phyloP scores from a whole-genome alignment of 2,329 filamentous ascomycete genomes.

The Salinomyces thailandicus region DNA sequence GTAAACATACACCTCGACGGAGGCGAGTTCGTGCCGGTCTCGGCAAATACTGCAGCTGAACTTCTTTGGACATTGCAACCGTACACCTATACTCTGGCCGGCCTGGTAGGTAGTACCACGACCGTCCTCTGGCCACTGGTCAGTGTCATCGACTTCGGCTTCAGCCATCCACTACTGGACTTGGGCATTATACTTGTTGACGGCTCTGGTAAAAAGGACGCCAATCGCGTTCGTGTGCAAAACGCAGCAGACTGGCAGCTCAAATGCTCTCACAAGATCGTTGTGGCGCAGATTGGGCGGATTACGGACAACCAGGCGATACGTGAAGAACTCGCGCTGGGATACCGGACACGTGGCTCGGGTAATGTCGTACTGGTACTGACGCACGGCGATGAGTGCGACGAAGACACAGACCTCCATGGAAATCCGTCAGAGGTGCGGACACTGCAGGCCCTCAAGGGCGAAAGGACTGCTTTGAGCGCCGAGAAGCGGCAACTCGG shows the following conservation, averaged over 20 bases:
- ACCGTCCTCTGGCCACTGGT: constrained; percentile 14
- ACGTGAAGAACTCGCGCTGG: constrained; percentile 4
- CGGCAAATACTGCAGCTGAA: constrained; percentile 7
- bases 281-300: constrained; percentile 8
- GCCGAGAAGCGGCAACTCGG: not conserved
- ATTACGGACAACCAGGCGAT: constrained; percentile 8
- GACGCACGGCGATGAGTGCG: constrained; percentile 9
- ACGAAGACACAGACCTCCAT: constrained; percentile 6
- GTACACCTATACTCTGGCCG: constrained; percentile 7
- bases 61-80: constrained; percentile 7
- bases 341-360: constrained; percentile 5
- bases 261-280: constrained; percentile 10
- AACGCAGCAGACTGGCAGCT: constrained; percentile 6
- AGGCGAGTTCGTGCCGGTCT: constrained; percentile 2
- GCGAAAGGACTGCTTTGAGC: constrained; percentile 2
- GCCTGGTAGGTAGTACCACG: constrained; percentile 1
- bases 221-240: constrained; percentile 8
- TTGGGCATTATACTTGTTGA: constrained; percentile 13
- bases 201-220: constrained; percentile 12
- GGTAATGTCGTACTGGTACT: constrained; percentile 1
- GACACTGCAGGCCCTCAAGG: not conserved
- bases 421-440: constrained; percentile 1
- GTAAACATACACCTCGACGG: not conserved
- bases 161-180: constrained; percentile 10
- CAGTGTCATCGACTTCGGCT: constrained; percentile 8